Evolutionary conservation across 1,284 basidiomycete genomes (phyloP), one percentile per base, ranked within the genome.

Genomic region (Sanguinoderma infundibulare): DNA sequence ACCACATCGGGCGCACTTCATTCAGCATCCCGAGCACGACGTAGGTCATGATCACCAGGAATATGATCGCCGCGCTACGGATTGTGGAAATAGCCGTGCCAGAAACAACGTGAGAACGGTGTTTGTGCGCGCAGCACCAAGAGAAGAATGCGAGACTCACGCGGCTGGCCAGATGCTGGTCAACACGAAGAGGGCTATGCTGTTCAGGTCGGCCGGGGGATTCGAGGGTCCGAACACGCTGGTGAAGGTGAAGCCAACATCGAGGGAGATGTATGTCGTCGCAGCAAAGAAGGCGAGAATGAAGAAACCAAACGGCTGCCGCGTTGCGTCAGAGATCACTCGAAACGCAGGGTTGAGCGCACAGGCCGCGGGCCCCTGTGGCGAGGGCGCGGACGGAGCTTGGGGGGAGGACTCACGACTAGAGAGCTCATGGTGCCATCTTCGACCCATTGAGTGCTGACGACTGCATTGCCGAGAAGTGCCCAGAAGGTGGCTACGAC

Each of bases 81-180:
- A 30, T 30, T 32, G n/a, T 6, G 32, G 32, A 62, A 28, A 32
- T 50, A 17, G 22, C 36, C 53, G 39, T 34, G 57, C 57, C 49
- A 56, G 30, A 20, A 60, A 32, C 56, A 36, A 20, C 57, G 40
- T 46, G 57, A 39, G 47, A 12, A 34, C 38, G 12, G 10, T 24
- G 12, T 26, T 12, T 22, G 32, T 10, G 22, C 10, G 26, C 26
- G 55, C 20, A 32, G 28, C 26, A 6, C 55, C 44, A 35, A 28
- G 24, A 35, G 42, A 17, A 53, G 20, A 50, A 39, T 46, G 39
- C 59, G 49, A 55, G 30, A 85, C 87, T 72, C 72, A 94, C 88
- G 77, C 82, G 53, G 82, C 87, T n/a, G 94, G 94, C 94, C 93
- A 95, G 49, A 96, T 86, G 65, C 85, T 86, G 14, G 91, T 91